Evolutionary conservation across 345 rosid species (phyloP).

Genomic region (Combretum micranthum): DNA sequence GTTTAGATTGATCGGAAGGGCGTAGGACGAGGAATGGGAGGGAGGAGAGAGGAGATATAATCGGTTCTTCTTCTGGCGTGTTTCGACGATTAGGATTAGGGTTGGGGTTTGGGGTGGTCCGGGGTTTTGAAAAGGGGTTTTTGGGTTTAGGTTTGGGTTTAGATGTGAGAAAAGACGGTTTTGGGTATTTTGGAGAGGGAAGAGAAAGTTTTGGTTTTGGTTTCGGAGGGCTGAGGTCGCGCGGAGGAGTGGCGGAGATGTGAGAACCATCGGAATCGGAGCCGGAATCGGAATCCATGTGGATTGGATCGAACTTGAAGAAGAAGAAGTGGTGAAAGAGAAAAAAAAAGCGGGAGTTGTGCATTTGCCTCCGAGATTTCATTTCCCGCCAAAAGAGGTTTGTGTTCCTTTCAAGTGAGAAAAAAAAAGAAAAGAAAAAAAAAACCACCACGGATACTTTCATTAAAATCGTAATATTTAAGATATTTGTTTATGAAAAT

Average conservation of each 20-base stretch:
- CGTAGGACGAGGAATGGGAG: slow-evolving; percentile 60
- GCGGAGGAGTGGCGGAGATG: slow-evolving; percentile 88
- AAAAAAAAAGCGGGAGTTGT: not conserved
- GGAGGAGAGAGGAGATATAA: slow-evolving; percentile 24
- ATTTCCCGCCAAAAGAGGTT: slow-evolving; percentile 53
- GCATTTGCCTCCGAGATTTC: not conserved
- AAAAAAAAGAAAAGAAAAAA: no score
- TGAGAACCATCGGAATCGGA: slow-evolving; percentile 86
- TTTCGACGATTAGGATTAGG: slow-evolving; percentile 5
- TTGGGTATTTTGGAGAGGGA: slow-evolving; percentile 9
- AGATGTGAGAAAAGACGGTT: slow-evolving; percentile 12
- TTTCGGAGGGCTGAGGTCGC: slow-evolving; percentile 27
- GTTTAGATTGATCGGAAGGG: slow-evolving; percentile 17
- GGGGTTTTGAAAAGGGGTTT: slow-evolving; percentile 20
- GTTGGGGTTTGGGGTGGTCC: slow-evolving; percentile 15
- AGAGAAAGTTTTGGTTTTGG: not conserved
- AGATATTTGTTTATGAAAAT: no score
- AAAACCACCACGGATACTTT: no score
- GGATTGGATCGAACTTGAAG: not conserved
- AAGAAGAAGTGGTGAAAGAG: not conserved
- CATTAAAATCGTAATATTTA: no score
- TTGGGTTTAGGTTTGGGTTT: slow-evolving; percentile 18
- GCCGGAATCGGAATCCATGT: slow-evolving; percentile 72
- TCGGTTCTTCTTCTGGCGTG: slow-evolving; percentile 2
- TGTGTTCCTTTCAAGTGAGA: no score